These are phyloP conservation scores for bread wheat (Triticum aestivum) DNA, from an alignment of 176 grass and related monocot genomes.

Conservation along the genomic window DNA sequence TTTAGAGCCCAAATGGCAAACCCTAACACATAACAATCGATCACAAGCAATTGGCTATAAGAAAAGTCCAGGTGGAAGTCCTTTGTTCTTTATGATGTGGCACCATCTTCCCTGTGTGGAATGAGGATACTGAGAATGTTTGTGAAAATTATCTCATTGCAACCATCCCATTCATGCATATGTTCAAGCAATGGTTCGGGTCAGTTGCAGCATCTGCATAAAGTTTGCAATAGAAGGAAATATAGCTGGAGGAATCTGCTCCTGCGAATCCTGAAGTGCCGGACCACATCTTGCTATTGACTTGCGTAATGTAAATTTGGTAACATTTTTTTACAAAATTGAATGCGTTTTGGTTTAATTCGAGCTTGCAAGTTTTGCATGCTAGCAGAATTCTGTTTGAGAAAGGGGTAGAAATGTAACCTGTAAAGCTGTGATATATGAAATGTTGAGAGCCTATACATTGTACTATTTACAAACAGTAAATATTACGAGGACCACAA, in stretches of 20 bases:
- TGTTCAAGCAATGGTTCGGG: conserved; percentile 26
- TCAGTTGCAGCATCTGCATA: conserved; percentile 26
- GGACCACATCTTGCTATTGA: not conserved
- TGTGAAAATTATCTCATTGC: conserved; percentile 7
- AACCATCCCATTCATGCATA: conserved; percentile 29
- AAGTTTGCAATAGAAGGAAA: conserved; percentile 9
- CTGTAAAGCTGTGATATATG: conserved; percentile 35
- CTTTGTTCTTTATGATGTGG: not conserved
- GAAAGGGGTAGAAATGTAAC: conserved; percentile 34
- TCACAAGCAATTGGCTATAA: conserved; percentile 22
- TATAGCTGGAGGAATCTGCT: not conserved
- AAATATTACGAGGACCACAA: conserved; percentile 15
- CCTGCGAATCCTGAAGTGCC: not conserved
- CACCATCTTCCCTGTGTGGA: conserved; percentile 9
- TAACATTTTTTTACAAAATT: conserved; percentile 23
- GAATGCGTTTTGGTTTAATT: conserved; percentile 4
- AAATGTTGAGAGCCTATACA: conserved; percentile 24
- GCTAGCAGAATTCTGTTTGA: conserved; percentile 5
- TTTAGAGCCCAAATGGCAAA: conserved; percentile 43
- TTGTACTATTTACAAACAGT: conserved; percentile 25
- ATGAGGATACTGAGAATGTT: conserved; percentile 26
- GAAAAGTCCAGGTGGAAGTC: conserved; percentile 14
- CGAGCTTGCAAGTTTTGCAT: conserved; percentile 22
- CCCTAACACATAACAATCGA: conserved; percentile 41
- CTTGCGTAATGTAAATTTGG: conserved; percentile 22